phyloP scores from a whole-genome alignment of 768 basidiomycete species.

The Hydnum rufescens region DNA sequence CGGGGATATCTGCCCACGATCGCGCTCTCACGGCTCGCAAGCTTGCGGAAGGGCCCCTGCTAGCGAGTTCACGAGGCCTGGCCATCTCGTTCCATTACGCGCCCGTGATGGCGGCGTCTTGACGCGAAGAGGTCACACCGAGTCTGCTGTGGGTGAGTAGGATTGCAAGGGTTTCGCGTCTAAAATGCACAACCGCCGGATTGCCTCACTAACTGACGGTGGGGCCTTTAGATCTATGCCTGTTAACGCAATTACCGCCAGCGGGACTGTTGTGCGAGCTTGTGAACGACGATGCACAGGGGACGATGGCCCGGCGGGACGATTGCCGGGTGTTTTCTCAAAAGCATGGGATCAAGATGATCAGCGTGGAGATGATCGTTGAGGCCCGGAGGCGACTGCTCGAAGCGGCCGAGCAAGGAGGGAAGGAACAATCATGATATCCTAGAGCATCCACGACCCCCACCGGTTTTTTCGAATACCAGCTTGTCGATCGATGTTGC shows the following conservation, averaged over 20 bases:
- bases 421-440: too few species aligned
- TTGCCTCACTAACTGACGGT: background rate
- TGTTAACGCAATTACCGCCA: conserved; percentile 40
- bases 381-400: conserved; percentile 14
- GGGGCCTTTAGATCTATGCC: conserved; percentile 45
- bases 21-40: conserved; percentile 72
- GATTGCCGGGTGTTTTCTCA: conserved; percentile 85
- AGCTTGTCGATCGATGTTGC: too few species aligned
- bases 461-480: too few species aligned
- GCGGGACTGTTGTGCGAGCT: conserved; percentile 87
- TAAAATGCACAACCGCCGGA: background rate
- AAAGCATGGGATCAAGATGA: conserved; percentile 78
- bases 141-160: conserved; percentile 43
- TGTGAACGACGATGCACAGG: conserved; percentile 75
- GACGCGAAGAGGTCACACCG: conserved; percentile 83
- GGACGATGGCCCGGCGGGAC: conserved; percentile 87
- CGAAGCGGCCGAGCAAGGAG: background rate
- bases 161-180: background rate
- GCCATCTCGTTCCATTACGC: conserved; percentile 87
- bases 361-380: conserved; percentile 56
- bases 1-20: conserved; percentile 94
- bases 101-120: conserved; percentile 72
- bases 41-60: conserved; percentile 36
- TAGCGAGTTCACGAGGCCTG: conserved; percentile 73
- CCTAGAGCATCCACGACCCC: too few species aligned